Evolutionary conservation across 192 early-diverging fungal species (phyloP), one percentile per base, ranked within the genome.

Genomic region (Glomus cerebriforme): DNA sequence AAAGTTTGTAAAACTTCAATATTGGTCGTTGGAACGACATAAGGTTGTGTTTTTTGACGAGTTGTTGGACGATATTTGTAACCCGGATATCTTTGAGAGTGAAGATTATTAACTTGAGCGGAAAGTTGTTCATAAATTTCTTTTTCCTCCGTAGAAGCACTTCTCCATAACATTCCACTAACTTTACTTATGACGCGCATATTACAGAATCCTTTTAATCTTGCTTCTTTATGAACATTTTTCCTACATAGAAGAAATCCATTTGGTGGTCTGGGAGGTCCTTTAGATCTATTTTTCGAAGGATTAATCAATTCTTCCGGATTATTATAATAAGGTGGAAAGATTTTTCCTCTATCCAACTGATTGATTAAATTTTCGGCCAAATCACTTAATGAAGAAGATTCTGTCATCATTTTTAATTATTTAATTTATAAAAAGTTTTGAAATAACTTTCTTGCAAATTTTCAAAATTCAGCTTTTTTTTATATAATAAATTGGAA

Each of bases 131-230:
- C 32, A 60, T 75, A 75, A 15, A 12, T 19, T 59, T 75, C 54
- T 19, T 75, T 75, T 60, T 75, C 73, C n/a, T 75, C 54, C 2
- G 2, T 2, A 19, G 73, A 37, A 35, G 73, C 49, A 2, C n/a
- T 10, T 35, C 32, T 60, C 73, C 73, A 75, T 19, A 75, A 37
- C 32, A 75, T 59, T 35, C 34, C 54, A 62, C 34, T 75, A 1
- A 59, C 73, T 35, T 75, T 75, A 3, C 31, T 35, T 10, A 75
- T 59, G 10, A 75, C 58, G 12, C 73, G 3, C 73, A 75, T 75
- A 35, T 75, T 75, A 34, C 58, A 62, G 2, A 24, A 19, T n/a
- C 59, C 59, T 27, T 6, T 59, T 13, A 6, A 39, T 39, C 58
- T 59, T 3, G 59, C 54, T 62, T 75, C 73, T n/a, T 35, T 35